Percentiles rank a stretch among this genome's conserved stretches.
Conservation (phyloP, 306 rosid genomes). For the Lathyrus oleraceus region DNA sequence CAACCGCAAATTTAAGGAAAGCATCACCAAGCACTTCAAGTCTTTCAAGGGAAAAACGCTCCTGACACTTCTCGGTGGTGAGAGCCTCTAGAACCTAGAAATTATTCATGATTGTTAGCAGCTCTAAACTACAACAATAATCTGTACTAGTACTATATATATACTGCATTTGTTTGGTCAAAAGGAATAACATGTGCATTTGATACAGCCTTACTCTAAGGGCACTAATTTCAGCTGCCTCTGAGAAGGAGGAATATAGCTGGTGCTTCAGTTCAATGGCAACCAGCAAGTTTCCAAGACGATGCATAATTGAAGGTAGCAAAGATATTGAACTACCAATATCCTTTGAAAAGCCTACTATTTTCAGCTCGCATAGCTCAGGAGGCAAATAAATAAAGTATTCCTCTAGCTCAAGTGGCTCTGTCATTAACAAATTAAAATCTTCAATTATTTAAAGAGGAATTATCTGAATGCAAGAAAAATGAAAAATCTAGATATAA, state of each 20-base stretch:
- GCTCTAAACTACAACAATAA: constrained; percentile 23
- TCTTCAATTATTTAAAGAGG: constrained; percentile 21
- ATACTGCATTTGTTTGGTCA: constrained; percentile 18
- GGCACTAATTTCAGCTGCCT: constrained; percentile 69
- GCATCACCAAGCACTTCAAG: constrained; percentile 96
- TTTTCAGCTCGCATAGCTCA: constrained; percentile 81
- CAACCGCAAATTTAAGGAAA: constrained; percentile 87
- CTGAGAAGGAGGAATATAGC: constrained; percentile 66
- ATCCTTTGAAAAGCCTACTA: constrained; percentile 88
- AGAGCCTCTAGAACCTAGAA: constrained; percentile 86
- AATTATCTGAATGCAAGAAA: constrained; percentile 24
- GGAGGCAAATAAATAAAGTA: constrained; percentile 69
- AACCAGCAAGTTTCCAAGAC: constrained; percentile 83
- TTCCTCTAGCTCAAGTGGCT: constrained; percentile 61
- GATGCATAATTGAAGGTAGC: constrained; percentile 95
- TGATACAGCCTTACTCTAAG: constrained; percentile 57
- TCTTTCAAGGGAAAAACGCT: constrained; percentile 91
- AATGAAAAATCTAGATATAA: constrained; percentile 24
- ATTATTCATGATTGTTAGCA: constrained; percentile 36
- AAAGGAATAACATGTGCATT: constrained; percentile 22
- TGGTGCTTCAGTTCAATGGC: constrained; percentile 79
- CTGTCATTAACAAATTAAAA: constrained; percentile 54
- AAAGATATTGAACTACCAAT: constrained; percentile 91
- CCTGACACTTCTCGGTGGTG: constrained; percentile 94
- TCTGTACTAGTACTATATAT: neutral